Evolutionary conservation across 2,329 filamentous ascomycete genomes (phyloP).

Genomic region (Colletotrichum siamense): DNA sequence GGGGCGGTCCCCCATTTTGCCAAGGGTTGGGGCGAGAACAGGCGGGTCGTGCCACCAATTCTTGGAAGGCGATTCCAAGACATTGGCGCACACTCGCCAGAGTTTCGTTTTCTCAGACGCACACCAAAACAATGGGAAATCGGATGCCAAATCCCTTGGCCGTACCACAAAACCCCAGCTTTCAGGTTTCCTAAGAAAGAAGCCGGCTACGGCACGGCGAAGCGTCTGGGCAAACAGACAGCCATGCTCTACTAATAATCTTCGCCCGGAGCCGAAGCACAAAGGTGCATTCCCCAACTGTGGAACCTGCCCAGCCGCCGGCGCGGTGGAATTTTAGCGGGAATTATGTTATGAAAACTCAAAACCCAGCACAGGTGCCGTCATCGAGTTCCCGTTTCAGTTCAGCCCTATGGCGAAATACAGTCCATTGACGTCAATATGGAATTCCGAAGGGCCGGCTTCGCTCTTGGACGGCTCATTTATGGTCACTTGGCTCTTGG

Average conservation of each 20-base stretch:
- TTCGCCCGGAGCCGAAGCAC: neutral
- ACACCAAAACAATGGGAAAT: neutral
- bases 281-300: neutral
- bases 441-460: neutral
- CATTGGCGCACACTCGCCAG: neutral
- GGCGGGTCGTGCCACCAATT: neutral
- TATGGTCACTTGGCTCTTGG: neutral
- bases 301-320: slow-evolving; percentile 11
- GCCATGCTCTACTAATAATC: neutral
- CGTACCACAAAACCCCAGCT: neutral
- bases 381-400: neutral
- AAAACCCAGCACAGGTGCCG: neutral
- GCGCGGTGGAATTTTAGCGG: neutral
- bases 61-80: neutral
- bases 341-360: slow-evolving; percentile 24
- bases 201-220: neutral
- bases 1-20: neutral
- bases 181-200: neutral
- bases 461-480: neutral
- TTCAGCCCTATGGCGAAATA: slow-evolving; percentile 9
- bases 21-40: neutral
- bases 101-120: neutral
- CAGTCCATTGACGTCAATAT: slow-evolving; percentile 13
- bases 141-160: neutral
- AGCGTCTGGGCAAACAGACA: neutral